Base-by-base conservation (phyloP, 805 yeast genomes). In the Cyberlindnera veronae region DNA sequence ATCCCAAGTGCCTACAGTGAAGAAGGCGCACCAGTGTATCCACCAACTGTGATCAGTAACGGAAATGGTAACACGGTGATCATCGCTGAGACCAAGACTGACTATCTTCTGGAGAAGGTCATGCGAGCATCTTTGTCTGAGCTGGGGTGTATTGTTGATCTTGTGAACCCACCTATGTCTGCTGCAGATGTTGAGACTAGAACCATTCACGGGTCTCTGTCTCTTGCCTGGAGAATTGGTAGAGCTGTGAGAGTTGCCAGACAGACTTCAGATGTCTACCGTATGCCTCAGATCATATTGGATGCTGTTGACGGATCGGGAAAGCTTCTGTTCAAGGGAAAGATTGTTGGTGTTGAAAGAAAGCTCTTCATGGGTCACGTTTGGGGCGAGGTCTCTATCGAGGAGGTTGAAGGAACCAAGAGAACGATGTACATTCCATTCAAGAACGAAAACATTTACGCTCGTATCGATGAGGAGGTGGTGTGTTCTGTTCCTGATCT, bases 141-240 rank as follows among this genome's bases (percentile, higher is more conserved):
- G 48, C 45, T 69, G 18, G 75, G 76, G 2, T 61, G 65, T 11
- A 61, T 59, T 32, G 71, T 68, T 33, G 71, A 64, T 14, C 29
- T 48, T 15, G 42, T 50, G 45, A 47, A 45, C 24, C 50, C 50
- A 9, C 64, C 70, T 10, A 60, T 67, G 67, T 55, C 53, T 8
- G 44, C 51, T 14, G 47, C 49, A 1, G 55, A 62, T n/a, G 52
- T 65, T 41, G 31, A 50, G 5, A 30, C 44, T 9, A 57, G 55
- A 34, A 61, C 67, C 9, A 49, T 49, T 6, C 56, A 48, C 24
- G 55, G 61, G 27, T 53, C 71, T 2, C 18, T 67, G 7, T 70
- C 74, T 1, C 44, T 60, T 12, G 64, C 74, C 6, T 71, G 75
- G 76, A 65, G 75, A 54, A 66, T 71, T 36, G 76, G 75, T 9